Base-by-base conservation (phyloP, 2,329 filamentous ascomycete species). In the Beauveria sp. region DNA sequence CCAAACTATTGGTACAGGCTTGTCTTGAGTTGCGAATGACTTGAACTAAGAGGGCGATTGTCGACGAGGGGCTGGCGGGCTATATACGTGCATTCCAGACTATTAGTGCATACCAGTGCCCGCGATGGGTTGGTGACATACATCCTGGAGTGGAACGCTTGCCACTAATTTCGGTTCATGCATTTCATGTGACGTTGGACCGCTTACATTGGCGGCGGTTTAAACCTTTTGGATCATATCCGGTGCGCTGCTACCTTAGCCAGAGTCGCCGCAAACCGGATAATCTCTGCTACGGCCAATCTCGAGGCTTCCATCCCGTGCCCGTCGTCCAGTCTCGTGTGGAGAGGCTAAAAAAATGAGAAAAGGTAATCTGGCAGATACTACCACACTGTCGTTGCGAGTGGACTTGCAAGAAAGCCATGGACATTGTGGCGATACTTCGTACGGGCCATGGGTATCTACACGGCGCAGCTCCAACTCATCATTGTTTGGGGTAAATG, bases 161-260 rank as follows among this genome's bases (percentile, higher is more conserved):
- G 34, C 47, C 47, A 20, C 34, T 34, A 59, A 51, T 52, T 34
- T 53, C 47, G 24, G 40, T 7, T 26, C 49, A 24, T 9, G 18
- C 22, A 24, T 24, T 51, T 24, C 53, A 60, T 60, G 58, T 60
- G 58, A 60, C 58, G 58, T 60, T 53, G 58, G 30, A 60, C 49
- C 12, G 49, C 55, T 58, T 50, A 42, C 30, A 50, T 58, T 34
- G 4, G 26, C 12, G 3, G 42, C 34, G 43, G 22, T 14, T 38
- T 22, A 22, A 22, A 20, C 30, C 49, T 5, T 9, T 5, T 4
- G 30, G 16, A 28, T 18, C 45, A 42, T 20, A 14, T 42, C 28
- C 18, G 9, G 18, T 40, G 22, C n/a, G 30, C 45, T 58, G 55
- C 55, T 50, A 58, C 55, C 55, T 42, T 58, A 9, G 0, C 3